phyloP scores from a whole-genome alignment of 768 basidiomycete genomes.

The Lactarius pseudohatsudake region DNA sequence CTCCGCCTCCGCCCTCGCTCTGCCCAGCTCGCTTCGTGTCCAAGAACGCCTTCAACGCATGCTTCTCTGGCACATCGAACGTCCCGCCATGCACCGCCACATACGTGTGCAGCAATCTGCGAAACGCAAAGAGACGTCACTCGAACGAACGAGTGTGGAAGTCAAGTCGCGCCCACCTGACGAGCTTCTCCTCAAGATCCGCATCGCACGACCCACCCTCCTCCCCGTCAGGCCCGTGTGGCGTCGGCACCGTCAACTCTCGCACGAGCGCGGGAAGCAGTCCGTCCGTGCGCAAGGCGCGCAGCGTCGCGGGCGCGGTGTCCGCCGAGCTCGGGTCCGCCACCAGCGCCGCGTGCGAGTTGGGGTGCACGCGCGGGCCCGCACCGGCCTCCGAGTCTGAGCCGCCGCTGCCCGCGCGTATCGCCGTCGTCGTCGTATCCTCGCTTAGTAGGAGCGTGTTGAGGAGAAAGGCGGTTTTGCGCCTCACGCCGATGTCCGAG shows the following conservation, averaged over 20 bases:
- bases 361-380: conserved; percentile 64
- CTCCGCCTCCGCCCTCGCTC: neutral
- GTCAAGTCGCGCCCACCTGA: conserved; percentile 42
- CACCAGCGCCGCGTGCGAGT: conserved; percentile 69
- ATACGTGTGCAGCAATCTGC: conserved; percentile 28
- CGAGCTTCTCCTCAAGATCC: conserved; percentile 65
- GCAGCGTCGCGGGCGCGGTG: conserved; percentile 50
- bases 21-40: neutral
- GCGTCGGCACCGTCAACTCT: conserved; percentile 54
- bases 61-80: conserved; percentile 24
- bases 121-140: neutral
- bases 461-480: conserved; percentile 78
- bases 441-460: conserved; percentile 56
- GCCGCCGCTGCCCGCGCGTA: conserved; percentile 28
- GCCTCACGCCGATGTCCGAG: conserved; percentile 71
- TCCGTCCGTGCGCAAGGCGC: conserved; percentile 48
- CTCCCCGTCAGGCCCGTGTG: conserved; percentile 69
- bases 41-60: conserved; percentile 17
- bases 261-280: conserved; percentile 53
- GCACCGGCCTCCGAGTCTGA: conserved; percentile 26
- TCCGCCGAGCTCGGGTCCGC: conserved; percentile 52
- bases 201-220: conserved; percentile 54
- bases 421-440: neutral
- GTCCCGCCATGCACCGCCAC: conserved; percentile 22
- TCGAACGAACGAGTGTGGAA: neutral